Evolutionary conservation across 1,284 basidiomycete species (phyloP), one percentile per base, ranked within the genome.

Genomic region (Ceratobasidium sp.): DNA sequence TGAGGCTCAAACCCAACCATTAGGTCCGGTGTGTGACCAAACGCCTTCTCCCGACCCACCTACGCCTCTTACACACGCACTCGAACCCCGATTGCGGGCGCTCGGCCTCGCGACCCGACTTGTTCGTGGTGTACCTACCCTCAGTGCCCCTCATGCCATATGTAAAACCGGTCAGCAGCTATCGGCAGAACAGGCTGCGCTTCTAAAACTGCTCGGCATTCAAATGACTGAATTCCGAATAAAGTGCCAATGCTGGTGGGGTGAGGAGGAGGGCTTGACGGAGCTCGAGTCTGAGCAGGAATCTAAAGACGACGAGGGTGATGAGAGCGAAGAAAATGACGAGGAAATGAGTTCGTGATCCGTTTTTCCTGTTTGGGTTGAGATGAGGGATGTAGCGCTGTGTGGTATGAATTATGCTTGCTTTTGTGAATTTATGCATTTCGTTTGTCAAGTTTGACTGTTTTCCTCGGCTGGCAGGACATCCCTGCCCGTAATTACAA

Each of bases 1-100:
- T 39, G 53, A 26, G 14, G 55, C 32, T 36, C 9, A 45, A 5
- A 30, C 28, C 18, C 28, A 16, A 12, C 3, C 10, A 32, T 10
- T 73, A 81, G 84, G 84, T 26, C 83, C 84, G 3, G 79, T 85
- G 45, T 78, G 83, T 53, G 82, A 84, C 45, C 81, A 80, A 76
- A 89, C 78, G 85, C 86, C 71, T 85, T 91, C 79, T 89, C 65
- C 90, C 14, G 88, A 90, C 76, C 89, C 90, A 1, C 88, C 91
- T 36, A 89, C 93, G 77, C 91, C 95, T 0, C 96, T 98, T 80
- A 94, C 97, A 32, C 96, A 98, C 81, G 95, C 94, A 77, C 93
- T 98, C 83, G 97, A 99, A 78, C 95, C 97, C 23, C 96, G 98
- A 79, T 85, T 99, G 69, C 89, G 97, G 72, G 92, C 92, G 79